phyloP scores from a whole-genome alignment of 345 rosid species.

The Salix arbutifolia region DNA sequence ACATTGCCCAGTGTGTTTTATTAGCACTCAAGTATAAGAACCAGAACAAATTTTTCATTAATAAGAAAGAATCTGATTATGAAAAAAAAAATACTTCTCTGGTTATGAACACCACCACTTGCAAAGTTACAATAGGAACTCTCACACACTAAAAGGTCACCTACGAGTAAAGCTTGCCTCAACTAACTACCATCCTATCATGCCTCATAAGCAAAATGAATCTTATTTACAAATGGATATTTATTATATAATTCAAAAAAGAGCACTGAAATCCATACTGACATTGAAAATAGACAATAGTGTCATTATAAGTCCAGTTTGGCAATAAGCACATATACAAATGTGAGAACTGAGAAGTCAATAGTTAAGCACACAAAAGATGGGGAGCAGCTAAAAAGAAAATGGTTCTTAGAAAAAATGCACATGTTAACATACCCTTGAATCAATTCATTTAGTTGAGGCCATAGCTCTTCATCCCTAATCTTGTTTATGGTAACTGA shows the following conservation, averaged over 20 bases:
- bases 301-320: not conserved
- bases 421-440: slow-evolving; percentile 55
- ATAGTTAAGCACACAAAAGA: not conserved
- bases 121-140: not conserved
- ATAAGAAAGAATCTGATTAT: not conserved
- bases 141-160: not conserved
- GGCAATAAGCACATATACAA: not conserved
- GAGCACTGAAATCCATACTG: not conserved
- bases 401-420: slow-evolving; percentile 1
- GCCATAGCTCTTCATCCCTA: slow-evolving; percentile 96
- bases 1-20: not conserved
- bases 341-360: not conserved
- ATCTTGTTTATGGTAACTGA: slow-evolving; percentile 80
- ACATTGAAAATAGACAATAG: not conserved
- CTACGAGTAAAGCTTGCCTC: not conserved
- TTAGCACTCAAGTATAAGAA: not conserved
- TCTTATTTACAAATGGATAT: not conserved
- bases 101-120: not conserved
- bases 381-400: not conserved
- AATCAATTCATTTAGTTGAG: slow-evolving; percentile 76
- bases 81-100: not conserved
- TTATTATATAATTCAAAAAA: not conserved
- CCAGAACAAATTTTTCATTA: not conserved
- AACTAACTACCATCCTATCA: not conserved
- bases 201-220: not conserved